phyloP scores from a whole-genome alignment of 371 early-diverging fungal genomes.

The Globomyces sp. region DNA sequence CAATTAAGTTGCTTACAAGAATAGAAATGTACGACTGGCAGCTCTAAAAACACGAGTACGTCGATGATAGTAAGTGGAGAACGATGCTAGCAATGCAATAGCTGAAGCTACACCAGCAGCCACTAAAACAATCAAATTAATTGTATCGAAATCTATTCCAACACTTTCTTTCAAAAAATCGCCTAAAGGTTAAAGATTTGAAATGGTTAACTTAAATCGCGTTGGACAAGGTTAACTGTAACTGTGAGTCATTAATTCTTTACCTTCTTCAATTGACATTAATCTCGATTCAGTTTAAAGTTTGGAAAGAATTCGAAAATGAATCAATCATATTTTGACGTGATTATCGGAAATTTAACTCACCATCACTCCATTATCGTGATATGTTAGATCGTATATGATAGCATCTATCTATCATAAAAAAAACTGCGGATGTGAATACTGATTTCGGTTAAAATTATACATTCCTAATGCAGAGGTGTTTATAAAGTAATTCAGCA shows the following conservation, averaged over 20 bases:
- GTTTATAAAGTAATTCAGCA: no score
- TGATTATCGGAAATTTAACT: no score
- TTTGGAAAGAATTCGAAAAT: no score
- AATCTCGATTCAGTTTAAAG: no score
- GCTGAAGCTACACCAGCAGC: not conserved
- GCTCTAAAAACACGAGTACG: not conserved
- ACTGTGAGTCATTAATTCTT: no score
- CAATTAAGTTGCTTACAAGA: not conserved
- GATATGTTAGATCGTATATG: not conserved
- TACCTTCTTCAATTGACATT: no score
- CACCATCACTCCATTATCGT: no score
- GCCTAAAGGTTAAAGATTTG: not conserved
- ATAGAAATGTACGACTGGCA: slow-evolving; percentile 1
- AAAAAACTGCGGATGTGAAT: not conserved
- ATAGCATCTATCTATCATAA: not conserved
- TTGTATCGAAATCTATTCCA: not conserved
- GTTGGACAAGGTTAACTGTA: not conserved
- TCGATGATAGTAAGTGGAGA: not conserved
- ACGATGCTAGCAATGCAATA: not conserved
- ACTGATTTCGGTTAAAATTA: no score
- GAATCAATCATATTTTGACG: no score
- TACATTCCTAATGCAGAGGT: no score
- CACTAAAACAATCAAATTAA: not conserved
- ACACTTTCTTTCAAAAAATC: not conserved
- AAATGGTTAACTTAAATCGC: not conserved